Base-by-base conservation (phyloP, 305 asterid genomes). In the Petunia hybrid region DNA sequence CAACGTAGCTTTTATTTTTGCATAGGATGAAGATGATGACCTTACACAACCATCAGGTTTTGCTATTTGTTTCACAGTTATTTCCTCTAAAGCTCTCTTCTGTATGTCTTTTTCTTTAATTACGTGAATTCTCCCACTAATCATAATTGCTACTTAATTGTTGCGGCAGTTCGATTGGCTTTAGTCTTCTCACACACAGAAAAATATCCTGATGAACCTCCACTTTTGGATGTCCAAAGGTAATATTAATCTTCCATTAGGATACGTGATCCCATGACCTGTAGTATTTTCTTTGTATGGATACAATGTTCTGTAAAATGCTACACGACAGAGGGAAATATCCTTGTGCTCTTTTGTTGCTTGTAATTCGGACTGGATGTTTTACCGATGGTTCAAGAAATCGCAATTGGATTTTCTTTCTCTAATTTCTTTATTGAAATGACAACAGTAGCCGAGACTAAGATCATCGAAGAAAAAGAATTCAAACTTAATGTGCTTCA, bases 171-270 rank as follows among this genome's bases (percentile, higher is more conserved):
- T 87, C 89, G 82, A 81, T 84, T 95, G 87, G 97, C 88, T 66
- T 89, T 97, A 84, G 86, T 97, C 76, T 93, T 97, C 90, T 85
- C 99, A 0, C 99, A 97, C 87, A 97, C 99, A 39, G 94, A 93
- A 86, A 94, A 86, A 10, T 94, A 97, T 84, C 99, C 99, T 0
- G 99, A 94, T 83, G 99, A 93, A 85, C 97, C 97, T 79, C 99
- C 99, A 39, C 98, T 94, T 85, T 83, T 97, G 90, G 80, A 35
- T 80, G 81, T 92, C 82, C 87, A 80, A 86, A 94, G 97, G 99
- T 83, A 82, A 57, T 3, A 48, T 51, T 22, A 51, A 2, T 2
- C 1, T 38, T 51, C 7, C 78, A 73, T 62, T 13, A 2, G 78
- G 63, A 36, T 51, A 12, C 10, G 0, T 3, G 45, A 36, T 51